Percentiles rank a stretch among this genome's conserved stretches.
These are phyloP conservation scores for Teratosphaeria pseudoeucalypti DNA, from an alignment of 2,329 filamentous ascomycete species.

Conservation along the genomic window DNA sequence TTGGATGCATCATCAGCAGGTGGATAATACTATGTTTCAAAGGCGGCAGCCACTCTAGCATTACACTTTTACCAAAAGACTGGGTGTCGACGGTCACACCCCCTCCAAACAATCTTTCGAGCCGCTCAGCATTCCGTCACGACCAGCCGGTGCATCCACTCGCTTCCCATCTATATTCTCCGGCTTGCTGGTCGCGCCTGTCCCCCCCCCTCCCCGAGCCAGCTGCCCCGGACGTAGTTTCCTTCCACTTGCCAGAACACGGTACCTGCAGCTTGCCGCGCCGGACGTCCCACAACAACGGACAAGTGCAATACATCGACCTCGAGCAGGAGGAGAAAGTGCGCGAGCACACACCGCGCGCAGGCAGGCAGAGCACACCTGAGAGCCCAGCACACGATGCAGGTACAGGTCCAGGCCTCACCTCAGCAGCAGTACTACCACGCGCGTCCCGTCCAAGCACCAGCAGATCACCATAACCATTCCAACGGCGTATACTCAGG, in stretches of 20 bases:
- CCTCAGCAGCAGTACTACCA: constrained; percentile 1
- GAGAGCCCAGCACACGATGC: background rate
- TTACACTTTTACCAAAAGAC: background rate
- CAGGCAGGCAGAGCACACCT: background rate
- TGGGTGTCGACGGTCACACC: background rate
- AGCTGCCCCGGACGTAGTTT: background rate
- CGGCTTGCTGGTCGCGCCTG: background rate
- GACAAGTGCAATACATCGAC: background rate
- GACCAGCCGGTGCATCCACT: background rate
- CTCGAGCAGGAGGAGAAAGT: background rate
- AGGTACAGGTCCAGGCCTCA: constrained; percentile 1
- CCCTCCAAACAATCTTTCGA: background rate
- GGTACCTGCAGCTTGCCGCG: constrained; percentile 2
- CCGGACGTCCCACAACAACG: background rate
- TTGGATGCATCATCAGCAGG: background rate
- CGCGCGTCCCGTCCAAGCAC: constrained; percentile 1
- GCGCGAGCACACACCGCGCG: background rate
- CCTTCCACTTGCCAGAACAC: background rate
- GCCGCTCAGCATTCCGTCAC: background rate
- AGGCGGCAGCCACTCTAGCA: background rate
- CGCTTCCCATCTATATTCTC: background rate
- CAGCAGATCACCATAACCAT: constrained; percentile 1
- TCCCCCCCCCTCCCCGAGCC: background rate
- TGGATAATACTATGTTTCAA: background rate
- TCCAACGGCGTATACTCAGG: constrained; percentile 3